These are phyloP conservation scores for Articulospora tetracladia DNA, from an alignment of 495 filamentous ascomycete species.

Conservation along the genomic window DNA sequence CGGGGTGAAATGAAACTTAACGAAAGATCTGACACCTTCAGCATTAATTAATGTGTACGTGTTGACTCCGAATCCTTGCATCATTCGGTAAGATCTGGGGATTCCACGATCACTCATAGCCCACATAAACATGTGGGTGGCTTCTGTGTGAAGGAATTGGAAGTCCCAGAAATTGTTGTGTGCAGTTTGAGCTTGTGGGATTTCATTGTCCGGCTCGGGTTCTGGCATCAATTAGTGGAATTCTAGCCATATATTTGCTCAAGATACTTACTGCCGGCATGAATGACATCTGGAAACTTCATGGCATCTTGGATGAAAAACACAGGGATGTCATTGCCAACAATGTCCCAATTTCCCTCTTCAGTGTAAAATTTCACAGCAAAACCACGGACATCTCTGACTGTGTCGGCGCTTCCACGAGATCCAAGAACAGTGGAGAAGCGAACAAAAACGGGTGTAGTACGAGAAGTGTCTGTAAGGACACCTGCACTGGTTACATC, in stretches of 20 bases:
- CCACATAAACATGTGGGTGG: slow-evolving; percentile 86
- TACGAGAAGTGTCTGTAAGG: slow-evolving; percentile 74
- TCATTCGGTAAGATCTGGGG: slow-evolving; percentile 80
- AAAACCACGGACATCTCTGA: slow-evolving; percentile 79
- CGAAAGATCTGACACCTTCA: slow-evolving; percentile 67
- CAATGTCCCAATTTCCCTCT: slow-evolving; percentile 59
- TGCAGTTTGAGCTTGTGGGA: slow-evolving; percentile 56
- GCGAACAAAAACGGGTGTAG: slow-evolving; percentile 75
- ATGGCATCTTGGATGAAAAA: slow-evolving; percentile 73
- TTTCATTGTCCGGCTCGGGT: slow-evolving; percentile 77
- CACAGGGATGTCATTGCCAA: slow-evolving; percentile 63
- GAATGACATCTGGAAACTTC: slow-evolving; percentile 73
- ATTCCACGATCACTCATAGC: slow-evolving; percentile 76
- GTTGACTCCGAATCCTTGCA: slow-evolving; percentile 90
- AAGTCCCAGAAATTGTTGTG: slow-evolving; percentile 66
- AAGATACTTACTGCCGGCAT: slow-evolving; percentile 58
- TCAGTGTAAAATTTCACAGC: slow-evolving; percentile 72
- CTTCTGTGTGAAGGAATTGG: slow-evolving; percentile 61
- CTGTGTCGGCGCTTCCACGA: slow-evolving; percentile 74
- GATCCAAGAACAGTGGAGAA: slow-evolving; percentile 83
- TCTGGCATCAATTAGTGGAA: slow-evolving; percentile 29
- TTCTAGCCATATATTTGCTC: not conserved
- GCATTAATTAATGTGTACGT: slow-evolving; percentile 72
- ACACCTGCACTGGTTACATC: slow-evolving; percentile 70
- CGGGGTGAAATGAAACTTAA: slow-evolving; percentile 81